A percentile compares a stretch with the other conserved stretches of the same genome.
Conservation (phyloP, 805 yeast species). For the Ogataea wickerhamii region DNA sequence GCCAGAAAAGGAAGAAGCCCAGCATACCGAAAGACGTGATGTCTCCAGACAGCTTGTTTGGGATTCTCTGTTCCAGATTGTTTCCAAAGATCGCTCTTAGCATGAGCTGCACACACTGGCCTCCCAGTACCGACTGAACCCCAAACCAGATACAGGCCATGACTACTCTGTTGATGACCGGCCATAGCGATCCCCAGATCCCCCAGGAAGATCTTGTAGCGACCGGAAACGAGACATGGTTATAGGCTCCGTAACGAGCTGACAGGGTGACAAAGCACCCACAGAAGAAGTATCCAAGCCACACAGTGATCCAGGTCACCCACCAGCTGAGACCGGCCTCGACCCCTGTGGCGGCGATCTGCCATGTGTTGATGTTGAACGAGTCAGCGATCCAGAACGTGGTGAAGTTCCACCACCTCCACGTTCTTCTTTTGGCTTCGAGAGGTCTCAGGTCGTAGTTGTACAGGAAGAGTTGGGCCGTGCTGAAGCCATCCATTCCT, state of each 20-base stretch:
- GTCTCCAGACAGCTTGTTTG: slow-evolving; percentile 49
- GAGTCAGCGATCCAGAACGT: slow-evolving; percentile 88
- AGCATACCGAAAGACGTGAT: slow-evolving; percentile 72
- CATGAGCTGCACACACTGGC: slow-evolving; percentile 77
- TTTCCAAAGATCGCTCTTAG: slow-evolving; percentile 71
- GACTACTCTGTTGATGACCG: slow-evolving; percentile 80
- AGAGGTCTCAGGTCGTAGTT: slow-evolving; percentile 80
- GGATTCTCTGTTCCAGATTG: slow-evolving; percentile 58
- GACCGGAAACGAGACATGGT: slow-evolving; percentile 84
- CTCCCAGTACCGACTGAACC: slow-evolving; percentile 83
- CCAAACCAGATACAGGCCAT: slow-evolving; percentile 81
- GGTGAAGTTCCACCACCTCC: slow-evolving; percentile 81
- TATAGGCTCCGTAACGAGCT: slow-evolving; percentile 75
- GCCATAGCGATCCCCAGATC: slow-evolving; percentile 84
- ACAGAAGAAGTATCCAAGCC: slow-evolving; percentile 75
- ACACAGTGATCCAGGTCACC: slow-evolving; percentile 86
- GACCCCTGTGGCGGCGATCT: slow-evolving; percentile 84
- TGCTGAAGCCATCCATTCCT: slow-evolving; percentile 37
- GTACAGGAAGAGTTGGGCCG: slow-evolving; percentile 61
- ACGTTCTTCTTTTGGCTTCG: slow-evolving; percentile 66
- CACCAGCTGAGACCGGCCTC: slow-evolving; percentile 80
- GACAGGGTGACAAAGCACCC: slow-evolving; percentile 67
- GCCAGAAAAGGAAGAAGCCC: slow-evolving; percentile 79
- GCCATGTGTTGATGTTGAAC: slow-evolving; percentile 87
- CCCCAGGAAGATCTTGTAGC: slow-evolving; percentile 82